A percentile compares a stretch with the other conserved stretches of the same genome.
phyloP scores from a whole-genome alignment of 345 rosid species.

The Punica granatum region DNA sequence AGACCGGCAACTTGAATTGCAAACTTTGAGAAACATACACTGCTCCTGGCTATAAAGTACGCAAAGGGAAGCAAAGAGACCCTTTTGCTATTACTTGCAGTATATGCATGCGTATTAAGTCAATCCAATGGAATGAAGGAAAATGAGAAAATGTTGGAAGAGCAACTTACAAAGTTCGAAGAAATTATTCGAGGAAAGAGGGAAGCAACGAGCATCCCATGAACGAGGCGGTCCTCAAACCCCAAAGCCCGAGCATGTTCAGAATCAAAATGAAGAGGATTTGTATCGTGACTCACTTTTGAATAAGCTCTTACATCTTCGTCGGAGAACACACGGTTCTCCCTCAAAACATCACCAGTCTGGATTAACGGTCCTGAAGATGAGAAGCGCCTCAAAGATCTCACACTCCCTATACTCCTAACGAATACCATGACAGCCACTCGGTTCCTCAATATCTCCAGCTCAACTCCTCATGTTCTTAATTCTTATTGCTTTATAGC shows the following conservation, averaged over 20 bases:
- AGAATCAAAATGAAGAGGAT: conserved; percentile 70
- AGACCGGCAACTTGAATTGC: conserved; percentile 71
- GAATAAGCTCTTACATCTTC: conserved; percentile 66
- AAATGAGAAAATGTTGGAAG: not conserved
- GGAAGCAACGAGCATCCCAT: conserved; percentile 85
- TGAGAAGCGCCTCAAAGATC: conserved; percentile 39
- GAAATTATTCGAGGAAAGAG: conserved; percentile 78
- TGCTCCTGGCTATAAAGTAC: conserved; percentile 64
- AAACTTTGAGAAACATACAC: conserved; percentile 71
- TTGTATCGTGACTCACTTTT: conserved; percentile 62
- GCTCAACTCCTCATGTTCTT: too few relatives aligned
- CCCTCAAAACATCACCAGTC: conserved; percentile 54
- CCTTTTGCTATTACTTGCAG: too few relatives aligned
- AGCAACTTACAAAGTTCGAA: conserved; percentile 56
- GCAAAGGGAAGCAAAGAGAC: not conserved
- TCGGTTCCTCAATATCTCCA: not conserved
- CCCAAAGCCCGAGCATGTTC: conserved; percentile 50
- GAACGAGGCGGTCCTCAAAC: conserved; percentile 65
- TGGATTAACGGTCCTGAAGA: conserved; percentile 19
- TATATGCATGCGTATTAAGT: not conserved
- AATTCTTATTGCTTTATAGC: not conserved
- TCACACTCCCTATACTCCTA: conserved; percentile 11
- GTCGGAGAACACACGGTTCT: conserved; percentile 44
- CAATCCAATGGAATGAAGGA: not conserved
- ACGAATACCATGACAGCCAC: conserved; percentile 1